phyloP scores from a whole-genome alignment of 306 rosid species.

The Adenanthera pavonina region DNA sequence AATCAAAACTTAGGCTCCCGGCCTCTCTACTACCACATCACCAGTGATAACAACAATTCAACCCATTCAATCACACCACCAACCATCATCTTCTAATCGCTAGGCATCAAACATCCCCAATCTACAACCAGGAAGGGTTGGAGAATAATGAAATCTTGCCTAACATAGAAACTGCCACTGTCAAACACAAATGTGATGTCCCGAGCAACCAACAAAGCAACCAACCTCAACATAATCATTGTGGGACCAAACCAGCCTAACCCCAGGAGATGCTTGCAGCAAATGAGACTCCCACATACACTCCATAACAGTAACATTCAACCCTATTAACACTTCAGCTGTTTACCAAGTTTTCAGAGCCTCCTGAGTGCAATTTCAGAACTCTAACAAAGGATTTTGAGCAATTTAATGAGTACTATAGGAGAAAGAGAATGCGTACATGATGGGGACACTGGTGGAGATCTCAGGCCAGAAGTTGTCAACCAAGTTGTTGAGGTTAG shows the following conservation, averaged over 20 bases:
- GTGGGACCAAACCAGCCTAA: not conserved
- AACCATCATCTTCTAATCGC: not conserved
- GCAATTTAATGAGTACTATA: not conserved
- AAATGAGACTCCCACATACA: not conserved
- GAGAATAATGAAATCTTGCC: not conserved
- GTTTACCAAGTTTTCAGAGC: not conserved
- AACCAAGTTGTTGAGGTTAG: slow-evolving; percentile 87
- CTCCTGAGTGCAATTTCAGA: not conserved
- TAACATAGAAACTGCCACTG: not conserved
- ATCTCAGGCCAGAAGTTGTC: slow-evolving; percentile 98
- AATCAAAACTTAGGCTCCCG: too few species aligned
- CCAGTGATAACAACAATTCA: not conserved
- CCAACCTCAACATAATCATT: not conserved
- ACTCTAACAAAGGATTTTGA: not conserved
- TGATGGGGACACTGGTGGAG: slow-evolving; percentile 92
- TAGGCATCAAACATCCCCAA: not conserved
- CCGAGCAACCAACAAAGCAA: not conserved
- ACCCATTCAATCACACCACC: not conserved
- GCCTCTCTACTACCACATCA: not conserved
- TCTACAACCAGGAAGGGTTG: not conserved
- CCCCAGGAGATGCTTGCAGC: not conserved
- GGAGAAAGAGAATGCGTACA: slow-evolving; percentile 53
- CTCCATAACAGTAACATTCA: not conserved
- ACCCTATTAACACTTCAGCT: not conserved
- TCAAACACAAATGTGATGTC: too few species aligned